A percentile compares a stretch with the other conserved stretches of the same genome.
Conservation (phyloP, 495 filamentous ascomycete genomes). For the Penicillium simplicissimum region DNA sequence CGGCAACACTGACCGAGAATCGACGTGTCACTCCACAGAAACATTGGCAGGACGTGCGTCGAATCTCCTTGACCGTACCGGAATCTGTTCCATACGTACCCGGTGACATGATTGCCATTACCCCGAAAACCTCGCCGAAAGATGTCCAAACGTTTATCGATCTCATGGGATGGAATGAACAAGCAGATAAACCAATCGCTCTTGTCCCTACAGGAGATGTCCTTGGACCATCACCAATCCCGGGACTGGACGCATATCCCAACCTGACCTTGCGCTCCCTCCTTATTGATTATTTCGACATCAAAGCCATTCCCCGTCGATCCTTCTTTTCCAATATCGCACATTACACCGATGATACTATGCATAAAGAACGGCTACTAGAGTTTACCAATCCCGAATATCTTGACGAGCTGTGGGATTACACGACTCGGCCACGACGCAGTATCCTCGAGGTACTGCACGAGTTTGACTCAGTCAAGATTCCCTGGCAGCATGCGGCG, state of each 20-base stretch:
- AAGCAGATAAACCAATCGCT: slow-evolving; percentile 65
- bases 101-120: slow-evolving; percentile 75
- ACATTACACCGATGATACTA: slow-evolving; percentile 67
- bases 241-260: slow-evolving; percentile 39
- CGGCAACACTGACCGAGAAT: slow-evolving; percentile 54
- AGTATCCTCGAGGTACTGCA: slow-evolving; percentile 89
- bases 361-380: slow-evolving; percentile 75
- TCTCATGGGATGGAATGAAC: slow-evolving; percentile 70
- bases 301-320: slow-evolving; percentile 84
- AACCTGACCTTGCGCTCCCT: slow-evolving; percentile 71
- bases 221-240: slow-evolving; percentile 44
- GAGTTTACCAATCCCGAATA: slow-evolving; percentile 79
- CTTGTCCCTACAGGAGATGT: slow-evolving; percentile 40
- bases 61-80: slow-evolving; percentile 59
- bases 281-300: slow-evolving; percentile 78
- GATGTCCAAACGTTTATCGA: slow-evolving; percentile 76
- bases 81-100: slow-evolving; percentile 54
- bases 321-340: slow-evolving; percentile 77
- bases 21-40: slow-evolving; percentile 67
- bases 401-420: slow-evolving; percentile 92
- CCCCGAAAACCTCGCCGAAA: slow-evolving; percentile 78
- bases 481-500: slow-evolving; percentile 72
- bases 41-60: slow-evolving; percentile 95
- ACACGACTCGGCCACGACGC: slow-evolving; percentile 86
- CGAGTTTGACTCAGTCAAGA: slow-evolving; percentile 81